Evolutionary conservation across 1,139 yeast genomes (phyloP), one percentile per base, ranked within the genome.

Genomic region (Meyerozyma athensensis): DNA sequence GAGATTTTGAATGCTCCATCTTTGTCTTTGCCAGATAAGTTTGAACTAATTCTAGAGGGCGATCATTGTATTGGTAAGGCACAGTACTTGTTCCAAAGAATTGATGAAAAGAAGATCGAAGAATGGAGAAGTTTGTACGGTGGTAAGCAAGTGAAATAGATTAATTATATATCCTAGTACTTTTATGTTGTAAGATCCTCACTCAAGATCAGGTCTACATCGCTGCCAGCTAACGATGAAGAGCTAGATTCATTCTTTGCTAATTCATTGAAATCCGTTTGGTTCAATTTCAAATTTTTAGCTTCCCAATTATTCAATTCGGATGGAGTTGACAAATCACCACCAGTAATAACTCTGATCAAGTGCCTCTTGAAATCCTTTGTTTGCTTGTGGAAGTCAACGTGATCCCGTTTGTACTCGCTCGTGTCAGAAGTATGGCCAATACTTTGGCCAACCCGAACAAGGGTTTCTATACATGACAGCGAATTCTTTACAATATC

Each of bases 61-160:
- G 96, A 95, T 31, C 98, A 94, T 61, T 80, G 85, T 63, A 84
- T 92, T 49, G 94, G 90, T 46, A 82, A 86, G 60, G 94, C 97
- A 19, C 86, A 86, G 63, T 89, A 92, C 63, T 73, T 92, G 65
- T 92, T 94, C 73, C 75, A 74, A 54, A 81, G 96, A 68, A 92
- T 94, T 50, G 97, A 92, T 49, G 95, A 86, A 53, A 79, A 80
- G 67, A 84, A 85, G 72, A 72, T 90, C 46, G 94, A 79, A 9
- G 84, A 80, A 56, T 89, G 97, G 96, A 84, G 95, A 69, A 63
- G 68, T 39, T 75, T 77, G 61, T 92, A 82, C 56, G 96, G 97
- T 41, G 97, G 92, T 30, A 68, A 72, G 49, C 81, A 74, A 52
- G 61, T 59, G 41, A 44, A 45, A 30, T 43, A 37, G 26, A 8